Base-by-base conservation (phyloP, 176 grass and related monocot species). In the Aegilops longissima region DNA sequence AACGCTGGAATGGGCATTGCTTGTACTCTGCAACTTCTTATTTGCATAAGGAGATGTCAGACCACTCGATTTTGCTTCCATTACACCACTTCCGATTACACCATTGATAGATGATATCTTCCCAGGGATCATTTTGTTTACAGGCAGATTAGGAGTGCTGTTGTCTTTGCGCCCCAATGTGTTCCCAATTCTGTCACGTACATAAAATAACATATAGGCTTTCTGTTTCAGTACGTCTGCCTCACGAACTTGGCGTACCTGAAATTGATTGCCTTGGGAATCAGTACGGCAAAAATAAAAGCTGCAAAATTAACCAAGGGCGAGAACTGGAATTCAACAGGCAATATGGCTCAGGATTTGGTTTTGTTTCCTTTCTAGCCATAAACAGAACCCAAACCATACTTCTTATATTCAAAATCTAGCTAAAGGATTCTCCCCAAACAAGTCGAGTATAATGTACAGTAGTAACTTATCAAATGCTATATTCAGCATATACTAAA, bases 181-280 rank as follows among this genome's bases (percentile, higher is more conserved):
- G 38, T 83, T 90, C 42, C 90, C 81, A 17, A 92, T 24, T 88
- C 85, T 98, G 82, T 96, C 90, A 80, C 94, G 90, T 62, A 98
- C 94, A 91, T 98, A 98, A 92, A 98, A 98, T 82, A 98, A 75
- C 90, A 98, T 98, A 71, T 94, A 98, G 7, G 97, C 97, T 85
- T 98, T 94, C 67, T 98, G 97, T 65, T 68, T 81, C 87, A 98
- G 76, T 78, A 96, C 97, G 58, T 91, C 90, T 62, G 91, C 88
- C 77, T 98, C 94, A 36, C 97, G 91, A 79, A 96, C 97, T 91
- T 98, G 97, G 73, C 86, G 74, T 17, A 98, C 97, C 97, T 98
- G 87, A 58, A 95, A 52, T 87, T 71, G 74, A 83, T 80, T 70
- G 1, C n/a, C 71, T 71, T 29, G 78, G 18, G 27, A 64, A 71